Percentiles rank a stretch among this genome's conserved stretches.
These are phyloP conservation scores for Elsinoe fawcettii DNA, from an alignment of 2,329 filamentous ascomycete species.

Conservation along the genomic window DNA sequence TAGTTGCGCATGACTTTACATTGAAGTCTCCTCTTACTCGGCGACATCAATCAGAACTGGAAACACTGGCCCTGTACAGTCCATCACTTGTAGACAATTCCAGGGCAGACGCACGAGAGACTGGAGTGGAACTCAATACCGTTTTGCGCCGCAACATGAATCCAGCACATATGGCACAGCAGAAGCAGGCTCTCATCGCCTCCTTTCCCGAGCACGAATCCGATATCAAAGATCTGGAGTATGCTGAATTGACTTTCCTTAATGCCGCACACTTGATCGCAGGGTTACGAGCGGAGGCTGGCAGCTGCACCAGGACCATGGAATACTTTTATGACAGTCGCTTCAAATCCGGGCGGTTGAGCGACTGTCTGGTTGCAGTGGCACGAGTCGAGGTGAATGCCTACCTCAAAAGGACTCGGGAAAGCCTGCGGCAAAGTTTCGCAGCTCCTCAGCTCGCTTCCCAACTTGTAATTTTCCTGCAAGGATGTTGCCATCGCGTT, in stretches of 20 bases:
- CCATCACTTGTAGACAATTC: slow-evolving; percentile 82
- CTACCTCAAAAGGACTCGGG: slow-evolving; percentile 69
- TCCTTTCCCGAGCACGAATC: slow-evolving; percentile 68
- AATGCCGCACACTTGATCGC: slow-evolving; percentile 87
- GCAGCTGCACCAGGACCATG: slow-evolving; percentile 82
- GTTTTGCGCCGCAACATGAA: slow-evolving; percentile 81
- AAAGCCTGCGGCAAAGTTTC: slow-evolving; percentile 65
- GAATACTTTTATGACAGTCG: slow-evolving; percentile 94
- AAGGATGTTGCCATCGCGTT: slow-evolving; percentile 87
- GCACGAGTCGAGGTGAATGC: slow-evolving; percentile 64
- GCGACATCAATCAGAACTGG: slow-evolving; percentile 66
- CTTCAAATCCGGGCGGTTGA: slow-evolving; percentile 54
- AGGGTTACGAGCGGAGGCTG: slow-evolving; percentile 73
- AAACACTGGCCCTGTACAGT: slow-evolving; percentile 78
- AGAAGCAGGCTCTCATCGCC: slow-evolving; percentile 69
- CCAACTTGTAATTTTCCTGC: slow-evolving; percentile 78
- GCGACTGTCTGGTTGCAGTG: slow-evolving; percentile 55
- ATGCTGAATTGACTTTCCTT: slow-evolving; percentile 85
- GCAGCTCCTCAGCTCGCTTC: slow-evolving; percentile 86
- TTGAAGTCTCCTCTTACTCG: slow-evolving; percentile 65
- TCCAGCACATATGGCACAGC: slow-evolving; percentile 65
- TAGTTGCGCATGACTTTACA: slow-evolving; percentile 86
- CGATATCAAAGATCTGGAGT: slow-evolving; percentile 75
- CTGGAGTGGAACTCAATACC: slow-evolving; percentile 93
- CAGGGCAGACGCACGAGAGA: slow-evolving; percentile 82